Evolutionary conservation across 257 asterid genomes (phyloP).

Genomic region (Solanum chmielewskii): DNA sequence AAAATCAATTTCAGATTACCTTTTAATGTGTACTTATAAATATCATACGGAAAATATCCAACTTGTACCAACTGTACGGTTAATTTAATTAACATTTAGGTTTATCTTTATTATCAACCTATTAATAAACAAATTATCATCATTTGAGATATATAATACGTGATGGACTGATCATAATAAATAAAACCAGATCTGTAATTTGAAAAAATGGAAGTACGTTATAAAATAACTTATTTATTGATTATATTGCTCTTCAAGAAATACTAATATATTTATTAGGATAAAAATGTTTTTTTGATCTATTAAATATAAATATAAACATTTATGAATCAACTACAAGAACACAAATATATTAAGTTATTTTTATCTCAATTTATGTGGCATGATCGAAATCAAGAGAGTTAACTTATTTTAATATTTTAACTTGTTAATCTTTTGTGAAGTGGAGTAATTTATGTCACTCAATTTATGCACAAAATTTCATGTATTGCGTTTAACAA

Average conservation of each 20-base stretch:
- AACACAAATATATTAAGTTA: too few species aligned
- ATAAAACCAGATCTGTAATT: background rate
- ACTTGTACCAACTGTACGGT: background rate
- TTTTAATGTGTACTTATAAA: background rate
- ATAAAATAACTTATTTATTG: background rate
- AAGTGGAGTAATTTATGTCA: background rate
- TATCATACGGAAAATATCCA: background rate
- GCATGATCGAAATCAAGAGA: rapidly evolving
- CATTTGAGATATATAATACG: background rate
- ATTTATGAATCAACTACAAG: background rate
- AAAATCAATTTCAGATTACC: background rate
- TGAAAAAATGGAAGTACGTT: background rate
- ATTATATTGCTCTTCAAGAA: background rate
- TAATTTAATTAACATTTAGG: background rate
- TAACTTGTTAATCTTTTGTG: background rate
- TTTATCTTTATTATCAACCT: background rate
- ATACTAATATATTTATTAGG: background rate
- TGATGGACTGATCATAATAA: background rate
- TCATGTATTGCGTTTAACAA: too few species aligned
- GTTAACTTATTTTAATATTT: too few species aligned
- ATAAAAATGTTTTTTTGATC: too few species aligned
- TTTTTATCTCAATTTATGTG: background rate
- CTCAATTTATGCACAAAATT: too few species aligned
- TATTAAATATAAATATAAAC: too few species aligned
- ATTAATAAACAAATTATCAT: background rate